Conservation (phyloP, 331 rosid species). For the Cydonia oblonga region DNA sequence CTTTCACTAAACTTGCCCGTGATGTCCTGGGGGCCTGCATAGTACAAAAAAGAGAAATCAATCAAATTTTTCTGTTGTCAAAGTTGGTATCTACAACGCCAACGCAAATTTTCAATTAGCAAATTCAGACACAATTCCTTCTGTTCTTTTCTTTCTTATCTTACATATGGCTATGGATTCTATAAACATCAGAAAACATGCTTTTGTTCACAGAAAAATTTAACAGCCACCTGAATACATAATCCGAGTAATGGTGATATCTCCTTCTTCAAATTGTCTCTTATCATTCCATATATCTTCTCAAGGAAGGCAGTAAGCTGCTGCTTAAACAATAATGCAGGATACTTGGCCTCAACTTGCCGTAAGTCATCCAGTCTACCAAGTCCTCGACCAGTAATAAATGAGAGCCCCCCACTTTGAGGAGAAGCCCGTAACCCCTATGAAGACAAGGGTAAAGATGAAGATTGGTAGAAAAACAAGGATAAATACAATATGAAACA, state of each 20-base stretch:
- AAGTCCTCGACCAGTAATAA: slow-evolving; percentile 70
- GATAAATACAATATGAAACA: slow-evolving; percentile 9
- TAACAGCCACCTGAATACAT: slow-evolving; percentile 71
- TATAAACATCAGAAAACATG: neutral
- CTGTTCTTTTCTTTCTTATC: neutral
- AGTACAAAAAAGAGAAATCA: slow-evolving; percentile 7
- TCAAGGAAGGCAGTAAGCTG: slow-evolving; percentile 98
- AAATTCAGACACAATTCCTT: neutral
- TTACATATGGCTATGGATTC: neutral
- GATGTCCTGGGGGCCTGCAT: slow-evolving; percentile 91
- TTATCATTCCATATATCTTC: slow-evolving; percentile 88
- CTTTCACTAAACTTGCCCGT: slow-evolving; percentile 79
- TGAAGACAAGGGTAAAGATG: slow-evolving; percentile 4
- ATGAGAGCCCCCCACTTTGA: slow-evolving; percentile 79
- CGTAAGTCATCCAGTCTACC: slow-evolving; percentile 81
- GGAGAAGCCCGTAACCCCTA: slow-evolving; percentile 94
- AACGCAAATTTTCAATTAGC: neutral
- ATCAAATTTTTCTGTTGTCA: slow-evolving; percentile 7
- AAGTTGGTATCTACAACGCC: slow-evolving; percentile 2
- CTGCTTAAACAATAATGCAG: slow-evolving; percentile 89
- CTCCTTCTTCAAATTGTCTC: slow-evolving; percentile 89
- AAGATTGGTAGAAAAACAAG: neutral
- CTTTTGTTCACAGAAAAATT: neutral
- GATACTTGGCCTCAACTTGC: slow-evolving; percentile 97
- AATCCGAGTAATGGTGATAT: slow-evolving; percentile 87